Conservation (phyloP, 768 basidiomycete species). For the Pleurotus eryngii region DNA sequence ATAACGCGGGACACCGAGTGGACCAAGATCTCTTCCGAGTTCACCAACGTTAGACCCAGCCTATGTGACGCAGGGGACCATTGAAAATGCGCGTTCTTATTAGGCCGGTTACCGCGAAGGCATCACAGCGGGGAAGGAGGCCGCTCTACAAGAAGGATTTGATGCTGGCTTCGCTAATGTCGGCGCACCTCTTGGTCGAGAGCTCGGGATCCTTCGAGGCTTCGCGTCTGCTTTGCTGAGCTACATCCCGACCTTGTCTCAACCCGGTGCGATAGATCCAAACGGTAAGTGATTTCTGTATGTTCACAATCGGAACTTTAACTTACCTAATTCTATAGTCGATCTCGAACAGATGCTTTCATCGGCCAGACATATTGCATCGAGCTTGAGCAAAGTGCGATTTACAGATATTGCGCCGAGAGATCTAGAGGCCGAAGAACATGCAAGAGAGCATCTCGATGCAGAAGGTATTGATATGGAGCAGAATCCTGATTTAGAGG, state of each 20-base stretch:
- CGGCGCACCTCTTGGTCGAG: constrained; percentile 72
- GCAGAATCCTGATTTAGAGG: constrained; percentile 39
- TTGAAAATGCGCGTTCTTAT: background rate
- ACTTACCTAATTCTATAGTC: background rate
- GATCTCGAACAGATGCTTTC: background rate
- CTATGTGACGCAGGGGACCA: background rate
- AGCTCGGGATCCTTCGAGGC: constrained; percentile 78
- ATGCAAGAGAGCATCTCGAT: constrained; percentile 65
- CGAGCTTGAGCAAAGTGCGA: constrained; percentile 54
- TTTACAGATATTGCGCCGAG: constrained; percentile 72
- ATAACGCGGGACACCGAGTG: constrained; percentile 54
- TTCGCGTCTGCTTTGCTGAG: constrained; percentile 58
- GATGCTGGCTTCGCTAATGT: constrained; percentile 75
- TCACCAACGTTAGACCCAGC: constrained; percentile 56
- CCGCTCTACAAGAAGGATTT: constrained; percentile 85
- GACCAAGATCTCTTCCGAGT: constrained; percentile 63
- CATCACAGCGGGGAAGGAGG: constrained; percentile 88
- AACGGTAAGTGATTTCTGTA: background rate
- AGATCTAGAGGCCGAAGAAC: constrained; percentile 76
- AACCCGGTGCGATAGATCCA: background rate
- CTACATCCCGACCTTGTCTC: constrained; percentile 38
- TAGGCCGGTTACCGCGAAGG: constrained; percentile 97
- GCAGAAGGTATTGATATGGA: constrained; percentile 32
- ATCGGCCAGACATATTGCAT: constrained; percentile 45
- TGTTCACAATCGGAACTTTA: background rate